Conservation (phyloP, 441 rosid genomes). For the Pelargonium fulgidum region DNA sequence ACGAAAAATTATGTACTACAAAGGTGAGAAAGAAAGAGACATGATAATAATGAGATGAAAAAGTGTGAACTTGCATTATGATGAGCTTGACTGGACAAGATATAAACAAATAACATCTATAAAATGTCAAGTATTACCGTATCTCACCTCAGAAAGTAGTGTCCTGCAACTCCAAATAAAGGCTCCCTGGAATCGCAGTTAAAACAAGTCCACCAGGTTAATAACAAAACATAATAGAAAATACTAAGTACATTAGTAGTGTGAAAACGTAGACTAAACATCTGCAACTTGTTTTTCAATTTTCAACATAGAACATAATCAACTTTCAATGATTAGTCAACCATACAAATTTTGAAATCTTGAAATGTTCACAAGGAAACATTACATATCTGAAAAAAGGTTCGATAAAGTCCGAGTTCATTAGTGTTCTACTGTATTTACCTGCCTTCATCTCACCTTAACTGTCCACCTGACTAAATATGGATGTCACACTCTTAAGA, state of each 20-base stretch:
- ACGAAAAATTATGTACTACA: neutral
- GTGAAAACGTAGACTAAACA: neutral
- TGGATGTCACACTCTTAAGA: neutral
- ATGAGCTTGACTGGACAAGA: neutral
- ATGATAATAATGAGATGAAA: neutral
- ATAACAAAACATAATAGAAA: conserved; percentile 10
- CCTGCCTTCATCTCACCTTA: neutral
- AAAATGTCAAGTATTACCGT: neutral
- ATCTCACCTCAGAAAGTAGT: conserved; percentile 72
- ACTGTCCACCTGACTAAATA: neutral
- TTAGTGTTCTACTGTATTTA: neutral
- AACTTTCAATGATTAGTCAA: neutral
- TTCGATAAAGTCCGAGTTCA: neutral
- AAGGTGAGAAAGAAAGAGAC: neutral
- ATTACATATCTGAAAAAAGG: neutral
- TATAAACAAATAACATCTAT: neutral
- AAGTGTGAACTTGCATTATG: neutral
- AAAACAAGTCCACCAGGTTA: conserved; percentile 21
- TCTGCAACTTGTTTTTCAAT: neutral
- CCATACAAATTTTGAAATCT: neutral
- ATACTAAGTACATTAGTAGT: neutral
- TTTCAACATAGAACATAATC: neutral
- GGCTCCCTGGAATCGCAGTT: conserved; percentile 54
- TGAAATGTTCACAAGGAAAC: no score
- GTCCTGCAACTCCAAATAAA: conserved; percentile 89